Percentiles rank a stretch among this genome's conserved stretches.
Conservation (phyloP, 208 protist species). For the Naegleria fowleri region DNA sequence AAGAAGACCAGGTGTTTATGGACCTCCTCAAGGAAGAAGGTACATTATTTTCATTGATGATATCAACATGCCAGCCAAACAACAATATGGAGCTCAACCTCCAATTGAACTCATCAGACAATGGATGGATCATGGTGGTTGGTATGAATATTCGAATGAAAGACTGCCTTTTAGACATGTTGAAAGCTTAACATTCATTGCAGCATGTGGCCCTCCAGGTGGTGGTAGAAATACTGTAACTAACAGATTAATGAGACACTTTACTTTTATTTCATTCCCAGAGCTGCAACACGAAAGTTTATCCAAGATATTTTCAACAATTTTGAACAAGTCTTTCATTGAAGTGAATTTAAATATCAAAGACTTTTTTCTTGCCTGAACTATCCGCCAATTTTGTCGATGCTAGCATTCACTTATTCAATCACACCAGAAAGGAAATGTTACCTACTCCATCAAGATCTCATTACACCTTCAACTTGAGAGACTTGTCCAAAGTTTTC, state of each 20-base stretch:
- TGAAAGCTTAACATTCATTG: constrained; percentile 83
- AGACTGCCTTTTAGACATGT: constrained; percentile 85
- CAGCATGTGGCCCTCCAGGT: constrained; percentile 92
- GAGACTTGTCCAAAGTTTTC: constrained; percentile 93
- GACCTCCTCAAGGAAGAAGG: constrained; percentile 90
- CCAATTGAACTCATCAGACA: constrained; percentile 96
- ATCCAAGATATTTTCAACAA: constrained; percentile 86
- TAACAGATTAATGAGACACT: constrained; percentile 92
- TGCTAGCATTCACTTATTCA: constrained; percentile 90
- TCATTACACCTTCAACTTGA: constrained; percentile 99
- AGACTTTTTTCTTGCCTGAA: neutral
- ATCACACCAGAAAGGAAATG: constrained; percentile 78
- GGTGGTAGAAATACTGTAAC: constrained; percentile 91
- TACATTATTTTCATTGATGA: constrained; percentile 96
- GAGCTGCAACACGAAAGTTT: constrained; percentile 90
- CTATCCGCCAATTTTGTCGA: constrained; percentile 67
- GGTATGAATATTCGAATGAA: constrained; percentile 89
- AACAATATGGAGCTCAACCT: constrained; percentile 96
- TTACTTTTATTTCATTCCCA: constrained; percentile 93
- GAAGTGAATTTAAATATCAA: constrained; percentile 60
- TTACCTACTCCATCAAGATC: constrained; percentile 91
- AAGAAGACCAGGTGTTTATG: constrained; percentile 88
- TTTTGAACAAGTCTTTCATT: constrained; percentile 74
- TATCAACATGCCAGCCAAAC: constrained; percentile 95
- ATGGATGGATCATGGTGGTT: constrained; percentile 93